phyloP scores from a whole-genome alignment of 257 asterid genomes.

The Catharanthus roseus region DNA sequence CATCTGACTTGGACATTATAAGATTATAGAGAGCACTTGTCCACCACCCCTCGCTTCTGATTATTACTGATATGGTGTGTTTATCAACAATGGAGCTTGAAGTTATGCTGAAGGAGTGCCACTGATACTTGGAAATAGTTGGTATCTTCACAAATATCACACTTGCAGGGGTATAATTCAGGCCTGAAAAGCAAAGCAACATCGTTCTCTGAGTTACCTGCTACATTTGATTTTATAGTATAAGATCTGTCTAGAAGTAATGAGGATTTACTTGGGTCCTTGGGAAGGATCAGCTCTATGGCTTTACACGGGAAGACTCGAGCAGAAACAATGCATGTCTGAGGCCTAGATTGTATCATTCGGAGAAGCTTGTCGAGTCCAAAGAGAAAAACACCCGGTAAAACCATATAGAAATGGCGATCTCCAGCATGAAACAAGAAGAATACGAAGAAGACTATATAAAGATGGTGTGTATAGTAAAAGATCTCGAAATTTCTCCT shows the following conservation, averaged over 20 bases:
- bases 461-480: constrained; percentile 75
- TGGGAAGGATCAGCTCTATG: constrained; percentile 62
- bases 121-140: constrained; percentile 54
- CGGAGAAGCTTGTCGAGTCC: constrained; percentile 62
- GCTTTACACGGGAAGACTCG: constrained; percentile 67
- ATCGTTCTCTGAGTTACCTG: neutral
- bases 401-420: constrained; percentile 73
- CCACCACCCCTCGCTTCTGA: constrained; percentile 73
- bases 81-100: constrained; percentile 59
- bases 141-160: constrained; percentile 69
- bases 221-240: neutral
- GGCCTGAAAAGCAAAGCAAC: constrained; percentile 34
- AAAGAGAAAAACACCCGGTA: constrained; percentile 71
- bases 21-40: constrained; percentile 48
- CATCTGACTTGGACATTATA: constrained; percentile 34
- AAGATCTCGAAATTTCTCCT: constrained; percentile 60
- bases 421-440: constrained; percentile 91
- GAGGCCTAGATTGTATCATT: constrained; percentile 59
- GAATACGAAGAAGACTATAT: constrained; percentile 50
- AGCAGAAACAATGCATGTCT: constrained; percentile 64
- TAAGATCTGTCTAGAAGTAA: neutral
- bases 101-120: constrained; percentile 80
- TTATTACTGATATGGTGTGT: constrained; percentile 47
- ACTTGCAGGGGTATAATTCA: constrained; percentile 59
- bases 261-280: constrained; percentile 60